Base-by-base conservation (phyloP, 139 green algal species). In the Micromonas commoda region DNA sequence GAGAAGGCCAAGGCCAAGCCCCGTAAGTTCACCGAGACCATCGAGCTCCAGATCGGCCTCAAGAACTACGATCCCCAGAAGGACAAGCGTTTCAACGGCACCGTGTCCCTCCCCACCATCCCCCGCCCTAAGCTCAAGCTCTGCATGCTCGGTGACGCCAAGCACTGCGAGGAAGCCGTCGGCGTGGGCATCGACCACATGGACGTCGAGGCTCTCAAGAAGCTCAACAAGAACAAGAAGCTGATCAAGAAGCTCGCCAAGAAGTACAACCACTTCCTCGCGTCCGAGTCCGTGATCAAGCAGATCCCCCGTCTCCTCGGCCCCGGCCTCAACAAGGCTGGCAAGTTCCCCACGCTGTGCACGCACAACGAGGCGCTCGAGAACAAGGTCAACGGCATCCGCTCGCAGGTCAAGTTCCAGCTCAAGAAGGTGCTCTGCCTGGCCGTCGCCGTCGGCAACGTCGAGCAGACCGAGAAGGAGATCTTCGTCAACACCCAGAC, bases 211-310 rank as follows among this genome's bases (percentile, higher is more conserved):
- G 91, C 94, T 81, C 87, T 99, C 63, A 99, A 99, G 93, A 98
- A 98, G 93, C 89, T 99, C 67, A 98, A 99, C 92, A 99, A 99
- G 91, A 98, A 98, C 94, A 99, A 99, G 91, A 99, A 99, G 92
- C 91, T 99, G 52, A 95, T 99, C 70, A 98, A 98, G 92, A 98
- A 98, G 92, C 88, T 98, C 75, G 93, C 95, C 80, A 97, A 99
- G 91, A 92, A 92, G 80, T 98, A 97, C 89, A 86, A 94, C 84
- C 90, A 87, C 39, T 99, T 99, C 90, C 82, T 99, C 77, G 93
- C 95, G 32, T 97, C 92, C 66, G 95, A 99, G 83, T 91, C 91
- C 9, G 92, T 99, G 54, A 99, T 99, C 90, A 99, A 99, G 93
- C 87, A 94, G 91, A 99, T 99, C 80, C 95, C 95, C 1, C 91